These are phyloP conservation scores for Trypanosomatidae sp. DNA, from an alignment of 208 protist species.

Conservation along the genomic window DNA sequence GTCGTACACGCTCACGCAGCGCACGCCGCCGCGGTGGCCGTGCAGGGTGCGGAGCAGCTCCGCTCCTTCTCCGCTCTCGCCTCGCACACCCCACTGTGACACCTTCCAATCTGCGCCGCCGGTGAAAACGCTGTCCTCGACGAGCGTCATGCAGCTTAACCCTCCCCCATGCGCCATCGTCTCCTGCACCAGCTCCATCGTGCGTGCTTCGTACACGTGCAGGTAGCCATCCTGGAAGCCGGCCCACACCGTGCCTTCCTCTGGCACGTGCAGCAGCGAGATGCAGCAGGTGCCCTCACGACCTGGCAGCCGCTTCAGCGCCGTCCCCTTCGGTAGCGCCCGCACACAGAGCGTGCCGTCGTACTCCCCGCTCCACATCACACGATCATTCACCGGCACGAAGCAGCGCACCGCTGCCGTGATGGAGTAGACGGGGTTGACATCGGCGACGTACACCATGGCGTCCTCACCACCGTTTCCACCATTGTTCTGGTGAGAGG, in stretches of 20 bases:
- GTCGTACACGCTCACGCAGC: slow-evolving; percentile 49
- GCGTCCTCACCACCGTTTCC: background rate
- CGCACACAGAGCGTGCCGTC: slow-evolving; percentile 74
- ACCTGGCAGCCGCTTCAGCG: slow-evolving; percentile 44
- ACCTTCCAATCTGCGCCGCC: slow-evolving; percentile 82
- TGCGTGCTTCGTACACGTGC: slow-evolving; percentile 59
- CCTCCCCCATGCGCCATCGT: slow-evolving; percentile 26
- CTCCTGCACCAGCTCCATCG: slow-evolving; percentile 41
- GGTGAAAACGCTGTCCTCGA: slow-evolving; percentile 73
- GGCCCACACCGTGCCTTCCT: slow-evolving; percentile 56
- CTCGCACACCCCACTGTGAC: slow-evolving; percentile 55
- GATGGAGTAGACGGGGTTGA: slow-evolving; percentile 59
- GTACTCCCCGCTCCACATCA: slow-evolving; percentile 72
- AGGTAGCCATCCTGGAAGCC: slow-evolving; percentile 81
- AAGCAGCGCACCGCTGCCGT: slow-evolving; percentile 46
- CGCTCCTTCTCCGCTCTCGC: slow-evolving; percentile 6
- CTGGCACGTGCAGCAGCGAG: slow-evolving; percentile 53
- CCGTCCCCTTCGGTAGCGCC: slow-evolving; percentile 54
- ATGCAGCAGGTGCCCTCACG: slow-evolving; percentile 59
- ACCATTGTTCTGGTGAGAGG: too few species aligned
- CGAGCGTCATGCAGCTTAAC: slow-evolving; percentile 25
- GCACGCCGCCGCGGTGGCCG: slow-evolving; percentile 70
- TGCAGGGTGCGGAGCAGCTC: slow-evolving; percentile 47
- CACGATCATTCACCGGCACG: slow-evolving; percentile 57
- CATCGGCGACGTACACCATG: slow-evolving; percentile 50